Base-by-base conservation (phyloP, 257 asterid genomes). In the Cordia subcordata region DNA sequence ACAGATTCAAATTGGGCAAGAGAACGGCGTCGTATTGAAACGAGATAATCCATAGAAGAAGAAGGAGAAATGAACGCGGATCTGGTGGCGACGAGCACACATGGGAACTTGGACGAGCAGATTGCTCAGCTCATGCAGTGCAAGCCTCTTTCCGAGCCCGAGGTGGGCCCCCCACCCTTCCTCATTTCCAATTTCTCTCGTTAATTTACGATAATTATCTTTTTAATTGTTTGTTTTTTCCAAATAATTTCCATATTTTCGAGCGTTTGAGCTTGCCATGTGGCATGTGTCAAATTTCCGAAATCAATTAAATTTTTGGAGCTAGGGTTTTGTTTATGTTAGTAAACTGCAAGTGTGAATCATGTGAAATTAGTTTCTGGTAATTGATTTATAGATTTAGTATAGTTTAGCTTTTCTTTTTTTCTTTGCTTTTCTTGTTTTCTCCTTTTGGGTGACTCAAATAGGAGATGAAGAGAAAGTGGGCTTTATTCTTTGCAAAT, bases 71-170 rank as follows among this genome's bases (percentile, higher is more conserved):
- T 90, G 98, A 88, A 85, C 70, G 71, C 82, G 80, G 98, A 88
- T 91, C 96, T 85, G 92, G 79, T 76, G 64, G 79, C 87, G 58
- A 61, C 84, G 73, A 83, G 78, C 79, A 70, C 94, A 3, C 77
- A 79, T 76, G 95, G 95, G 17, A 91, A 87, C 66, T 85, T 87
- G 70, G 98, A 91, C 73, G 88, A 91, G 69, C 94, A 91, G 82
- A 88, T 91, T 85, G 72, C 78, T 58, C 96, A 91, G 85, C 95
- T 91, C 68, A 85, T 82, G 90, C 96, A 87, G 77, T 91, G 98
- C 94, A 91, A 87, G 69, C 96, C 98, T 54, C 72, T 91, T 60
- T 71, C 95, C 20, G 98, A 91, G 75, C 81, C 95, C 5, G 95
- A 91, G 82, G 98, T 91, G 53, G 61, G 17, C 37, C 65, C 47